Evolutionary conservation across 768 basidiomycete species (phyloP).

Genomic region (Boletus subparvulus): DNA sequence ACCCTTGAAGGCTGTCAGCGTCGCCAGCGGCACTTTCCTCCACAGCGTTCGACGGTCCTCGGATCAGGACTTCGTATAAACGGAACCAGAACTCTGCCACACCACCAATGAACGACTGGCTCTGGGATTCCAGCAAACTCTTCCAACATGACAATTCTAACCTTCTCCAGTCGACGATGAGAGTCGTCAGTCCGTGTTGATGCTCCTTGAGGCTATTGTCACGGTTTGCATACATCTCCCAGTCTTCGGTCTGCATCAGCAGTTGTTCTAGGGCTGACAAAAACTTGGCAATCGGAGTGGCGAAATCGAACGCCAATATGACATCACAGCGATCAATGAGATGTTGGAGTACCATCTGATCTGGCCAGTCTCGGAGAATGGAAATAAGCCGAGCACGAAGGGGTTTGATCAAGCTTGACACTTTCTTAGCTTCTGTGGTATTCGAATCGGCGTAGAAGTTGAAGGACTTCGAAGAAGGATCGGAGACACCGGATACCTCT

Average conservation of each 20-base stretch:
- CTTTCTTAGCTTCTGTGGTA: conserved; percentile 65
- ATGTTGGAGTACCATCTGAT: conserved; percentile 95
- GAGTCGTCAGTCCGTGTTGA: conserved; percentile 60
- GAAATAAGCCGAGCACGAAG: conserved; percentile 52
- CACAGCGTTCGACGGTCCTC: conserved; percentile 54
- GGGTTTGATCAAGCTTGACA: conserved; percentile 46
- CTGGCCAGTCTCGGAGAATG: conserved; percentile 85
- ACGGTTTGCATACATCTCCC: conserved; percentile 95
- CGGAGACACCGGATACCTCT: conserved; percentile 28
- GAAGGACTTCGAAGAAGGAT: conserved; percentile 34
- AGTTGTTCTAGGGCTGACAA: conserved; percentile 84
- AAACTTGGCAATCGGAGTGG: conserved; percentile 77
- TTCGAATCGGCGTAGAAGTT: conserved; percentile 87
- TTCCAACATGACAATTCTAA: conserved; percentile 90
- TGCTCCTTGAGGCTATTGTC: conserved; percentile 74
- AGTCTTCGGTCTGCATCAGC: conserved; percentile 85
- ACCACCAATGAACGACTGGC: conserved; percentile 40
- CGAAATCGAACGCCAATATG: conserved; percentile 58
- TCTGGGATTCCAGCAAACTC: conserved; percentile 71
- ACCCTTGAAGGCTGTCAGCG: conserved; percentile 40
- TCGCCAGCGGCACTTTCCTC: conserved; percentile 38
- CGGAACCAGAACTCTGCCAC: conserved; percentile 87
- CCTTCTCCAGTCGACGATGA: conserved; percentile 89
- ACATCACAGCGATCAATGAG: conserved; percentile 68
- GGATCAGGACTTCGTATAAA: conserved; percentile 75